Base-by-base conservation (phyloP, 2,329 filamentous ascomycete genomes). In the Phialophora macrospora region DNA sequence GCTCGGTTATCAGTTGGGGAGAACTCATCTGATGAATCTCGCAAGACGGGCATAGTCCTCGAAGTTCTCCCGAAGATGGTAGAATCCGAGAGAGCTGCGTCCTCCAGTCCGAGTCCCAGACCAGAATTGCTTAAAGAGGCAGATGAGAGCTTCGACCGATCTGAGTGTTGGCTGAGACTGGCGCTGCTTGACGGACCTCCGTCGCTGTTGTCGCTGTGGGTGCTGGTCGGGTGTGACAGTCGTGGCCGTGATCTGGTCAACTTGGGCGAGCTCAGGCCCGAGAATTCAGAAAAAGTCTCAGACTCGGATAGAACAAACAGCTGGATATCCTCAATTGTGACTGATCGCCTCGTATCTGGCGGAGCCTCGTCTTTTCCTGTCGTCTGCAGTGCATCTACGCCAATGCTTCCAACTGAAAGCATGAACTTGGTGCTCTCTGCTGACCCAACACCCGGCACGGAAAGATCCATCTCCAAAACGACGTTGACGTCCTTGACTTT, bases 401-500 rank as follows among this genome's bases (percentile, higher is more conserved):
- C 49, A 5, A 71, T 62, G n/a, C 44, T 65, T 14, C 58, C 69
- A 5, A 70, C 59, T 3, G 59, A 60, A 3, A 71, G 55, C 62
- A 71, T 65, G 38, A 71, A 66, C 61, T 71, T 70, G 12, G 64
- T 60, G n/a, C 55, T 62, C 22, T 70, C 69, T n/a, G 44, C 48
- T 14, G 63, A 32, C n/a, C 56, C n/a, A n/a, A 34, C 60, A 11
- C 44, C 62, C 20, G 51, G 32, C 9, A 20, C 26, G 20, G 66
- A 65, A 14, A 63, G 56, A 22, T 67, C 64, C 59, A 66, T 58
- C 52, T 70, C 64, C 32, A 70, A 44, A 56, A 68, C 52, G 28
- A 66, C 64, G 46, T 63, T 69, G 55, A 88, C 78, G 68, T 86
- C 78, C 54, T 77, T 80, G 44, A 88, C 76, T 22, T 77, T 80